Conservation (phyloP, 2,329 filamentous ascomycete genomes). For the Aphanoascus verrucosus region DNA sequence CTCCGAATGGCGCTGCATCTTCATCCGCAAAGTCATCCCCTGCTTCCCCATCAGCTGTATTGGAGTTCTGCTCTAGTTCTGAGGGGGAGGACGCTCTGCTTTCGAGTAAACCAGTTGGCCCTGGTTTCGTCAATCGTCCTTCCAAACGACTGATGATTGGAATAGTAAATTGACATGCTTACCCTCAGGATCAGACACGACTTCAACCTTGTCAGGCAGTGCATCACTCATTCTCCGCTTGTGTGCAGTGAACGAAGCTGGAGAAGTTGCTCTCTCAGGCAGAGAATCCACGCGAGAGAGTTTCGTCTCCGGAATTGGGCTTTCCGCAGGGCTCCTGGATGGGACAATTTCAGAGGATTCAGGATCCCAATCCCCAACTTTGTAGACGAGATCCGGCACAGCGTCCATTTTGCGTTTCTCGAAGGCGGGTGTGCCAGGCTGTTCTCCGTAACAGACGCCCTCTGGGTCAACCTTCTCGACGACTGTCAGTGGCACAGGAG, state of each 20-base stretch:
- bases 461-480: slow-evolving; percentile 52
- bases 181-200: slow-evolving; percentile 44
- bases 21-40: slow-evolving; percentile 49
- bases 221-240: slow-evolving; percentile 34
- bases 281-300: slow-evolving; percentile 36
- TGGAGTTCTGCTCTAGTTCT: slow-evolving; percentile 35
- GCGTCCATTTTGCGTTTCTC: slow-evolving; percentile 49
- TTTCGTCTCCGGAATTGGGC: slow-evolving; percentile 34
- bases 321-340: neutral
- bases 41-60: slow-evolving; percentile 33
- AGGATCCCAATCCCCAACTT: slow-evolving; percentile 22
- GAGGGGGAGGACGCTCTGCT: slow-evolving; percentile 37
- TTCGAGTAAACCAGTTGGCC: slow-evolving; percentile 43
- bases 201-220: slow-evolving; percentile 35
- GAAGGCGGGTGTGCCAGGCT: slow-evolving; percentile 50
- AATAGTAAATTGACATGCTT: slow-evolving; percentile 32
- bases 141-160: slow-evolving; percentile 30
- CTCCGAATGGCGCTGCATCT: slow-evolving; percentile 57
- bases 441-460: slow-evolving; percentile 48
- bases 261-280: slow-evolving; percentile 24
- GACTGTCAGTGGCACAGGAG: slow-evolving; percentile 47
- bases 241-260: slow-evolving; percentile 24
- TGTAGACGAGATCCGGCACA: slow-evolving; percentile 47
- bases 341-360: neutral
- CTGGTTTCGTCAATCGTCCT: slow-evolving; percentile 53